Evolutionary conservation across 768 basidiomycete genomes (phyloP), one percentile per base, ranked within the genome.

Genomic region (Boletus rex-veris): DNA sequence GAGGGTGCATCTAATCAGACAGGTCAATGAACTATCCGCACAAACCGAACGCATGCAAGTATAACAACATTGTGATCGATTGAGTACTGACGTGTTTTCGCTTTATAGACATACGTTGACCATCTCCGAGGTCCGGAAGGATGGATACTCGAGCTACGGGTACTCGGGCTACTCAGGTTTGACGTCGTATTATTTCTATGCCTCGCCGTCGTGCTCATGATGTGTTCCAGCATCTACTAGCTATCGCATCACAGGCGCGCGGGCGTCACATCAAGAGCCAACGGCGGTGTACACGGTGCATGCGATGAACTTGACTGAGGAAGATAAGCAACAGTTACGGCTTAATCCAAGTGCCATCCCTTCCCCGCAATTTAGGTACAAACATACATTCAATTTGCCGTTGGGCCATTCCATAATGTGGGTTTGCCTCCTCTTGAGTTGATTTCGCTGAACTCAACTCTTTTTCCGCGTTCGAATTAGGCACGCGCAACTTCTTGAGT

Each of bases 401-500:
- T 10, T 63, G 12, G 65, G 62, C 2, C 19, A 62, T 48, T 64
- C 57, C 1, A 48, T 69, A 5, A 42, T 60, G 65, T 66, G 7
- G 28, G 62, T 52, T 4, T 16, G 9, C 7, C 0, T 3, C 24
- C 24, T 10, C 5, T 36, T 33, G 33, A 5, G 6, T n/a, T 7
- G 15, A 41, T 38, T 1, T 28, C 33, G 7, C 24, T 42, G 19
- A 56, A 7, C 9, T 12, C 10, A 35, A 11, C 14, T 7, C 9
- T 28, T 19, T 6, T 6, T 10, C 10, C 7, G 37, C 16, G 1
- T 12, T 45, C n/a, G 3, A 43, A 46, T 2, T 26, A 76, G 75
- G 36, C 66, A 70, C 16, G 61, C 64, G 0, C 80, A 81, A 48
- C 36, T 81, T 2, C 69, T 81, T 18, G 68, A 70, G 15, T 64